phyloP scores from a whole-genome alignment of 768 basidiomycete genomes.

The Boletus edulis region DNA sequence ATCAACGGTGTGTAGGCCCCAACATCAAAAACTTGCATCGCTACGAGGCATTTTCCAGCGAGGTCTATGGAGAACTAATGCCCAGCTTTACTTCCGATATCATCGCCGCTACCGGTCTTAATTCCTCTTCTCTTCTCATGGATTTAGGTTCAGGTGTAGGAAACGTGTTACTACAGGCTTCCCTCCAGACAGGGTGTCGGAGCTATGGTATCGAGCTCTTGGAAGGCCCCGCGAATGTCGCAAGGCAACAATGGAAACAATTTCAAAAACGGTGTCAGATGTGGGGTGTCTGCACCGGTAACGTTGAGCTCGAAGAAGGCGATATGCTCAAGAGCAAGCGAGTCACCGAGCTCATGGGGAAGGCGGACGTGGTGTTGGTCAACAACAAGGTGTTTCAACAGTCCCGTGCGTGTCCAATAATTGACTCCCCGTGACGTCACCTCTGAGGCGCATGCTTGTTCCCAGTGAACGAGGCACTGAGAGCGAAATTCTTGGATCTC shows the following conservation, averaged over 20 bases:
- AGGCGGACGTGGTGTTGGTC: slow-evolving; percentile 90
- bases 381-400: slow-evolving; percentile 86
- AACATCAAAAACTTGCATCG: slow-evolving; percentile 75
- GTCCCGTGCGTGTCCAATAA: slow-evolving; percentile 50
- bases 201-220: slow-evolving; percentile 82
- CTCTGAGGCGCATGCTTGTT: background rate
- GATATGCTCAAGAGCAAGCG: slow-evolving; percentile 75
- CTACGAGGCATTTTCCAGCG: slow-evolving; percentile 81
- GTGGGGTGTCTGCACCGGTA: slow-evolving; percentile 84
- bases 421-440: background rate
- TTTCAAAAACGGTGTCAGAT: slow-evolving; percentile 76
- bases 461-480: slow-evolving; percentile 81
- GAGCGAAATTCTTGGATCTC: slow-evolving; percentile 89
- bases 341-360: slow-evolving; percentile 64
- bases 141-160: slow-evolving; percentile 88
- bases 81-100: slow-evolving; percentile 65
- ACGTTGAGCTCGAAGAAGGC: slow-evolving; percentile 78
- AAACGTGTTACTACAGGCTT: slow-evolving; percentile 80
- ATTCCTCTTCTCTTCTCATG: slow-evolving; percentile 62
- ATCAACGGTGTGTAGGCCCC: slow-evolving; percentile 91
- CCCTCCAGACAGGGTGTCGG: slow-evolving; percentile 73
- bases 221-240: slow-evolving; percentile 77
- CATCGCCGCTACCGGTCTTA: slow-evolving; percentile 48
- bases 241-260: slow-evolving; percentile 69
- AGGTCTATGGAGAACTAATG: slow-evolving; percentile 89